Conservation (phyloP, 2,329 filamentous ascomycete genomes). For the Dactylella cylindrospora region DNA sequence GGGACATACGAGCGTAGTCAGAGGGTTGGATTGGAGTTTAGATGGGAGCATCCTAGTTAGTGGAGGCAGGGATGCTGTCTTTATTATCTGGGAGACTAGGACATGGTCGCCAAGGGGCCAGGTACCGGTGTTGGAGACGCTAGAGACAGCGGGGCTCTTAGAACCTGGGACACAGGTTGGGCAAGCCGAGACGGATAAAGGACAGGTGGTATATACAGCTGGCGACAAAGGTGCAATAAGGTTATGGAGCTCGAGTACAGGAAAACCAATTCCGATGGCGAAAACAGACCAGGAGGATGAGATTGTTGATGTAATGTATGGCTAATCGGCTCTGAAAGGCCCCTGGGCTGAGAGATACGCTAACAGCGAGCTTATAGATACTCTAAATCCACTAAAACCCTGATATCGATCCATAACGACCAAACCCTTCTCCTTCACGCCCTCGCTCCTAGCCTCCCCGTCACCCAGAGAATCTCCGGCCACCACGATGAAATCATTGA, state of each 20-base stretch:
- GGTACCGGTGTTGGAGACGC: conserved; percentile 78
- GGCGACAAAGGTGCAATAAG: conserved; percentile 80
- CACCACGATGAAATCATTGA: conserved; percentile 99
- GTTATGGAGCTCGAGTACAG: conserved; percentile 77
- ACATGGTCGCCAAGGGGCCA: conserved; percentile 82
- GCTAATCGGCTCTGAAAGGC: too few species aligned
- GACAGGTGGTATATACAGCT: conserved; percentile 64
- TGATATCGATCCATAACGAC: conserved; percentile 80
- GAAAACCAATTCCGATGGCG: conserved; percentile 71
- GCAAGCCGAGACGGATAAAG: conserved; percentile 19
- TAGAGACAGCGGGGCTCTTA: conserved; percentile 82
- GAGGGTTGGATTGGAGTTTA: conserved; percentile 67
- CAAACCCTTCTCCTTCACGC: conserved; percentile 81
- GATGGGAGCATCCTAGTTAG: conserved; percentile 65
- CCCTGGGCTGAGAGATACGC: not conserved
- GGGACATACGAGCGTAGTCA: conserved; percentile 93
- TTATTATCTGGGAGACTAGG: conserved; percentile 84
- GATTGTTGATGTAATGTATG: conserved; percentile 69
- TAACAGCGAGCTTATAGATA: conserved; percentile 44
- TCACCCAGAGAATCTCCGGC: conserved; percentile 80
- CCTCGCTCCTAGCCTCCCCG: conserved; percentile 60
- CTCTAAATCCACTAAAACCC: conserved; percentile 55
- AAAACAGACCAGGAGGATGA: conserved; percentile 63
- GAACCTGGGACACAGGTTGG: conserved; percentile 66
- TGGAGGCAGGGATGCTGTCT: conserved; percentile 86